Conservation (phyloP, 495 filamentous ascomycete genomes). For the Hyaloscypha finlandica region DNA sequence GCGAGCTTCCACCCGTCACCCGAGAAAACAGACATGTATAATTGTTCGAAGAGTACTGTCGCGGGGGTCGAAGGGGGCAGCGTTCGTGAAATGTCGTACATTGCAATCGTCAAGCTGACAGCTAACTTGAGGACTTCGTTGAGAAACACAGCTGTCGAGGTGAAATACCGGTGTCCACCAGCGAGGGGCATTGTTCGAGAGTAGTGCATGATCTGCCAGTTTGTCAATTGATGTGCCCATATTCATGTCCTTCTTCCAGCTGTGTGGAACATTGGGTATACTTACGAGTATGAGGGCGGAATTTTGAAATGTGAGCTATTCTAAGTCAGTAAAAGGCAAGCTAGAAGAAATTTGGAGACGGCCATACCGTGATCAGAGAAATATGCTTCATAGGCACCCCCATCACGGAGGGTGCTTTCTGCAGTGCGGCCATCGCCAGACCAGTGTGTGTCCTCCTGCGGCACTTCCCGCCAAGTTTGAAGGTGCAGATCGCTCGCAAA, state of each 20-base stretch:
- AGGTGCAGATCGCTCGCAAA: neutral
- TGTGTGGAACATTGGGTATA: conserved; percentile 3
- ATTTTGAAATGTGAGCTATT: conserved; percentile 77
- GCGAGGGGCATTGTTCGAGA: conserved; percentile 86
- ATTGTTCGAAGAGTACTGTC: conserved; percentile 74
- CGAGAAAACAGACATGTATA: conserved; percentile 80
- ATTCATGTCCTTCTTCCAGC: conserved; percentile 1
- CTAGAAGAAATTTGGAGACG: neutral
- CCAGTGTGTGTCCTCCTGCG: neutral
- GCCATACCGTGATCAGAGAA: conserved; percentile 73
- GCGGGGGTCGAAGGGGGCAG: conserved; percentile 75
- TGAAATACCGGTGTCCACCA: conserved; percentile 82
- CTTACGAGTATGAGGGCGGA: conserved; percentile 74
- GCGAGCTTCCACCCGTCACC: conserved; percentile 97
- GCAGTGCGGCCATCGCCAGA: conserved; percentile 27
- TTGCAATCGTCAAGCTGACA: conserved; percentile 79
- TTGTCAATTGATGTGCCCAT: conserved; percentile 16
- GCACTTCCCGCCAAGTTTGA: neutral
- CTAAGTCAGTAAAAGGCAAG: conserved; percentile 31
- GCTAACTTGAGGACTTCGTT: conserved; percentile 91
- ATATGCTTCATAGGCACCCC: conserved; percentile 75
- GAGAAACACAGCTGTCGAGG: conserved; percentile 91
- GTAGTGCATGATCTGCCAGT: conserved; percentile 72
- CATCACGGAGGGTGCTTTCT: conserved; percentile 44
- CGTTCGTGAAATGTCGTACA: conserved; percentile 80